phyloP scores from a whole-genome alignment of 768 basidiomycete species.

The Mycena pura region DNA sequence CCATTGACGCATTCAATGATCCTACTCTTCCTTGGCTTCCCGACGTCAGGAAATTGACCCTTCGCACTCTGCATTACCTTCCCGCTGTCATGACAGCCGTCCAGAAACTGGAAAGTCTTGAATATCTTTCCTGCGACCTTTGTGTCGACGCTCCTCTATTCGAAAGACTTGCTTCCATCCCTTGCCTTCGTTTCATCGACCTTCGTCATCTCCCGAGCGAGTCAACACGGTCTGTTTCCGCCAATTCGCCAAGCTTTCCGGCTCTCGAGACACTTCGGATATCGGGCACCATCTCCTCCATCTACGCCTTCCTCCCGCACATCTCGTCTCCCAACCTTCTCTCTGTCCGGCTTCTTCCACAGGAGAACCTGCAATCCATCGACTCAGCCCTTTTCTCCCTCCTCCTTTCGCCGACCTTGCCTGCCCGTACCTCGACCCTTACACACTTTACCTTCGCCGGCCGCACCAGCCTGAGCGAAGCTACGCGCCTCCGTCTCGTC shows the following conservation, averaged over 20 bases:
- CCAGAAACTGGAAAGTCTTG: constrained; percentile 5
- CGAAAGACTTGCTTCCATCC: constrained; percentile 10
- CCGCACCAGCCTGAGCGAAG: not conserved
- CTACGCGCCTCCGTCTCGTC: not conserved
- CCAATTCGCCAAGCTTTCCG: constrained; percentile 3
- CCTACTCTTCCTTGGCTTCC: constrained; percentile 25
- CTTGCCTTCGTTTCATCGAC: constrained; percentile 22
- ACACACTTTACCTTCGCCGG: constrained; percentile 16
- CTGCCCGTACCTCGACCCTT: constrained; percentile 11
- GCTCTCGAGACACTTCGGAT: constrained; percentile 15
- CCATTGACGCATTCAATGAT: constrained; percentile 25
- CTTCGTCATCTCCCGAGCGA: constrained; percentile 9
- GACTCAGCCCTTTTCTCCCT: constrained; percentile 1
- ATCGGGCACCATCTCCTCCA: constrained; percentile 13
- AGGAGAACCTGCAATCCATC: not conserved
- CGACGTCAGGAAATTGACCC: constrained; percentile 21
- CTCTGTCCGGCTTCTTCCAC: constrained; percentile 8
- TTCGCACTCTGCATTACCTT: constrained; percentile 25
- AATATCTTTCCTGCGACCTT: constrained; percentile 24
- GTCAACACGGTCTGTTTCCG: not conserved
- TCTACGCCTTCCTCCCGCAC: constrained; percentile 8
- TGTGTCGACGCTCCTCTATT: not conserved
- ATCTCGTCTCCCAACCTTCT: constrained; percentile 18
- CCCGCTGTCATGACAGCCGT: constrained; percentile 12
- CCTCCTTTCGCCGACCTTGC: constrained; percentile 10